Percentiles rank a stretch among this genome's conserved stretches.
phyloP scores from a whole-genome alignment of 305 asterid genomes.

The Rubia balearica region DNA sequence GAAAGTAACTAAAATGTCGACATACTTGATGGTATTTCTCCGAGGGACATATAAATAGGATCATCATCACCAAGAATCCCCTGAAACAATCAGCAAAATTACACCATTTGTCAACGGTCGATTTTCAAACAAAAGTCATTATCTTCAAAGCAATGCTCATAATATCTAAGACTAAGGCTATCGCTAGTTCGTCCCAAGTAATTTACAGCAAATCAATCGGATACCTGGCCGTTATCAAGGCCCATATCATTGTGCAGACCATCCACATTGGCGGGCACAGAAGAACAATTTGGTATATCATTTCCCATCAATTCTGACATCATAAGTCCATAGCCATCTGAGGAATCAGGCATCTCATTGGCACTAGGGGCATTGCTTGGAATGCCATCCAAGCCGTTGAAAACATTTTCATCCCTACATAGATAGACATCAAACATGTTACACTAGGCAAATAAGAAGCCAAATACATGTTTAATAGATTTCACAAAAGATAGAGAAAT shows the following conservation, averaged over 20 bases:
- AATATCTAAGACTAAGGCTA: not conserved
- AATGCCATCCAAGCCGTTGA: conserved; percentile 59
- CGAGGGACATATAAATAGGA: conserved; percentile 90
- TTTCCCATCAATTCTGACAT: conserved; percentile 76
- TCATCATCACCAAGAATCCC: conserved; percentile 91
- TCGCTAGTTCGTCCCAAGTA: conserved; percentile 9
- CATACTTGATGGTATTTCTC: conserved; percentile 91
- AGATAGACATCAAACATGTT: conserved; percentile 19
- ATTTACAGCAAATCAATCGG: conserved; percentile 16
- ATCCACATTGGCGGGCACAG: conserved; percentile 57
- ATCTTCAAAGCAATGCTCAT: not conserved
- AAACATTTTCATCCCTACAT: conserved; percentile 61
- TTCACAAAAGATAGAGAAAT: not conserved
- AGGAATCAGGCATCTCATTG: conserved; percentile 49
- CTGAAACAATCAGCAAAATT: conserved; percentile 43
- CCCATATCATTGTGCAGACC: conserved; percentile 65
- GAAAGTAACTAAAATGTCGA: conserved; percentile 18
- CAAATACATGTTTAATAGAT: not conserved
- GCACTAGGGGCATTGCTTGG: conserved; percentile 47
- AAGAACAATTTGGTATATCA: conserved; percentile 50
- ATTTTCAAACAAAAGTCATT: not conserved
- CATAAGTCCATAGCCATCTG: conserved; percentile 92
- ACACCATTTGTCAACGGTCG: conserved; percentile 9
- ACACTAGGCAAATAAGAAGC: not conserved
- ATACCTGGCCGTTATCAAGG: conserved; percentile 76